Evolutionary conservation across 331 rosid species (phyloP).

Genomic region (Acacia pycnantha): DNA sequence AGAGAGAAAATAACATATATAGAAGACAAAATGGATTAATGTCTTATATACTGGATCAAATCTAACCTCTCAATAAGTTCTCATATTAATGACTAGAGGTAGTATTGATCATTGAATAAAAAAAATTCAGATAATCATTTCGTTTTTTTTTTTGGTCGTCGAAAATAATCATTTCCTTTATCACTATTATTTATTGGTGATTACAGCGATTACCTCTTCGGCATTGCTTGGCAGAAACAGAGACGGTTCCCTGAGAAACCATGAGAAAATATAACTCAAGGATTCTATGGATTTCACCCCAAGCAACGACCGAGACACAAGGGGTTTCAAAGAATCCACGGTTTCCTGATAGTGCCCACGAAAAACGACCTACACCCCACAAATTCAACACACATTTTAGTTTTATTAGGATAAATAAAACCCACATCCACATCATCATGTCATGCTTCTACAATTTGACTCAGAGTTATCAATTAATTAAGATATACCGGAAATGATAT

Average conservation of each 20-base stretch:
- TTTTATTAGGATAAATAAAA: conserved; percentile 1
- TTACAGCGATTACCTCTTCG: not conserved
- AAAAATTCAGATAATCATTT: too few species aligned
- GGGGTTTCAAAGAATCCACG: conserved; percentile 15
- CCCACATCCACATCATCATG: not conserved
- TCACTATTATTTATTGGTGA: not conserved
- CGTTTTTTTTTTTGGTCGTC: too few species aligned
- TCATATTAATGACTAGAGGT: too few species aligned
- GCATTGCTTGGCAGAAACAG: not conserved
- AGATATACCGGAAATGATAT: conserved; percentile 22
- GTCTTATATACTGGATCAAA: too few species aligned
- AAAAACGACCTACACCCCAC: conserved; percentile 17
- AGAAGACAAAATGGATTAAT: too few species aligned
- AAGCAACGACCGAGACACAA: not conserved
- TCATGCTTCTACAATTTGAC: not conserved
- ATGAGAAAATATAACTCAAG: conserved; percentile 11
- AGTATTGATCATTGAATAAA: too few species aligned
- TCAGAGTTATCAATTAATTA: too few species aligned
- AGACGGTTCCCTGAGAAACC: not conserved
- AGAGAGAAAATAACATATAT: too few species aligned
- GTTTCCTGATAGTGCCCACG: conserved; percentile 3
- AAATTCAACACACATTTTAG: not conserved
- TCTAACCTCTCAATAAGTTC: too few species aligned
- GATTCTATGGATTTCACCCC: conserved; percentile 25
- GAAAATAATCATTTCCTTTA: too few species aligned